Base-by-base conservation (phyloP, 495 filamentous ascomycete genomes). In the Annulohypoxylon stygium region DNA sequence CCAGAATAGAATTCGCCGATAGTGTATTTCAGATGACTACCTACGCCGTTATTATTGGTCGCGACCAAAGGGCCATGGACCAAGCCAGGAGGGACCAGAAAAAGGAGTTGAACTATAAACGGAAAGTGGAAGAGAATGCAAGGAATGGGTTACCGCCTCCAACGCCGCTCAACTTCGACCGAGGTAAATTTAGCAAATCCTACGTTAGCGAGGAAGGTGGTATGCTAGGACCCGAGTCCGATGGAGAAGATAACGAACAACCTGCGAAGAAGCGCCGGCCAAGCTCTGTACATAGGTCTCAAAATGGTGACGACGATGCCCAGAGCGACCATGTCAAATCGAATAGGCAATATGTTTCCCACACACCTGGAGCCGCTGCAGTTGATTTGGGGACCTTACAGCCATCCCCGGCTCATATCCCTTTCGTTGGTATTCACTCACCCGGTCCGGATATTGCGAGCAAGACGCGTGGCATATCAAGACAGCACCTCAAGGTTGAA, bases 351-450 rank as follows among this genome's bases (percentile, higher is more conserved):
- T 84, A 86, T 47, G 82, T 85, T n/a, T 85, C 83, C 5, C 84
- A 86, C 51, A 84, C 82, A 0, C 85, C 81, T 12, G 83, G 82
- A 16, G 83, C 86, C 2, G 82, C 80, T 25, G 82, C 85, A 5
- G 85, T 88, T 36, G 84, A 88, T 71, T 77, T 87, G 57, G 82
- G 74, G 26, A 79, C 82, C 18, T 81, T 88, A 55, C 81, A 82
- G n/a, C 87, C 88, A 1, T 86, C 85, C 5, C 88, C 88, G 3
- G 80, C 91, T 65, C 85, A 91, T 20, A 91, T 90, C 67, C 92
- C 93, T 2, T 88, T 94, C 12, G 88, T 97, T 67, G 90, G 91
- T 3, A 95, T 97, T 43, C 93, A 96, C 73, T 93, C 92, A 4
- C 89, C 91, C 1, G 88, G 88, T 5, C 78, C 80, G 25, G 80